Evolutionary conservation across 306 rosid genomes (phyloP).

Genomic region (Mucuna pruriens): DNA sequence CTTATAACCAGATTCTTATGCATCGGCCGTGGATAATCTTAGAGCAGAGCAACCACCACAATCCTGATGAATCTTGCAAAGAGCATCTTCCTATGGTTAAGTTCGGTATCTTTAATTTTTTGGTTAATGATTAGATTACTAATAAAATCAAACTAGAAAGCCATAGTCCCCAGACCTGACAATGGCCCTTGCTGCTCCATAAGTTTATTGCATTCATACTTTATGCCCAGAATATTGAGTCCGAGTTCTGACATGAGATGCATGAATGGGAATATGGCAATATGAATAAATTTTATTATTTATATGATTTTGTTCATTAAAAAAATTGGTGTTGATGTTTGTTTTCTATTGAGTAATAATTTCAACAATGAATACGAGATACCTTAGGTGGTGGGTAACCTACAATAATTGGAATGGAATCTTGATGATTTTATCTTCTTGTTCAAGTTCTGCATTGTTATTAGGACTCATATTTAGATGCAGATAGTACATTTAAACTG

Average conservation of each 20-base stretch:
- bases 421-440: background rate
- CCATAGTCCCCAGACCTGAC: constrained; percentile 8
- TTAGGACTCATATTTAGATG: constrained; percentile 9
- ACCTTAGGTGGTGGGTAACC: constrained; percentile 15
- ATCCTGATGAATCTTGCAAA: constrained; percentile 45
- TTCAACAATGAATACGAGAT: background rate
- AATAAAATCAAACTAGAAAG: constrained; percentile 20
- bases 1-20: constrained; percentile 33
- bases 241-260: constrained; percentile 35
- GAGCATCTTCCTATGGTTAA: constrained; percentile 56
- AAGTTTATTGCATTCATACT: constrained; percentile 10
- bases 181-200: background rate
- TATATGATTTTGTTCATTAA: constrained; percentile 18
- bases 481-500: constrained; percentile 1
- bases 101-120: constrained; percentile 30
- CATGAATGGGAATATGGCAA: constrained; percentile 10
- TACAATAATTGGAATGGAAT: background rate
- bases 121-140: constrained; percentile 19
- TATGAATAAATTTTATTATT: constrained; percentile 4
- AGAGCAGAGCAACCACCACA: constrained; percentile 43
- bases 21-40: constrained; percentile 68
- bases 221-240: background rate
- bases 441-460: constrained; percentile 8
- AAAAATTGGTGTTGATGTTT: background rate
- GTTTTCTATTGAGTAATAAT: constrained; percentile 12